Evolutionary conservation across 2,329 filamentous ascomycete species (phyloP).

Genomic region (Grosmannia clavigera): DNA sequence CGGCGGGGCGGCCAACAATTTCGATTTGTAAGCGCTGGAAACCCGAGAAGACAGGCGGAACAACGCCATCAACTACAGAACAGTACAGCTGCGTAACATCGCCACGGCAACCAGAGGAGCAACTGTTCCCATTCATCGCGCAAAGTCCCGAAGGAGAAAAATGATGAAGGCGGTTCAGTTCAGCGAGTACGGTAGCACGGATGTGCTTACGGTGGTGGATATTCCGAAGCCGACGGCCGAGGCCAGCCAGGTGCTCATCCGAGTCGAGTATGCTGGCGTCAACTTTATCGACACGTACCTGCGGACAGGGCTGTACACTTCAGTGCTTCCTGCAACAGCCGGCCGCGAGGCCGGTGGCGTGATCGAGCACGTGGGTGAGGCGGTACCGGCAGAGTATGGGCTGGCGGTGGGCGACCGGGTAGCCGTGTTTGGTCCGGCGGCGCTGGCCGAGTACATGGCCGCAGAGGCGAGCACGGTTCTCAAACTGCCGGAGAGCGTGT

Average conservation of each 20-base stretch:
- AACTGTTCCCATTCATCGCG: neutral
- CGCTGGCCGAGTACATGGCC: slow-evolving; percentile 45
- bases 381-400: slow-evolving; percentile 6
- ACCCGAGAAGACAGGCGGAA: neutral
- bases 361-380: slow-evolving; percentile 10
- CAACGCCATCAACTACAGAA: neutral
- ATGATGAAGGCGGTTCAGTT: slow-evolving; percentile 59
- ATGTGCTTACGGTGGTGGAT: slow-evolving; percentile 57
- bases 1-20: neutral
- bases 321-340: slow-evolving; percentile 7
- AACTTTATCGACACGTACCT: slow-evolving; percentile 74
- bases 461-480: slow-evolving; percentile 42
- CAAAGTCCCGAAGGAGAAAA: neutral
- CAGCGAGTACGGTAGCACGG: slow-evolving; percentile 56
- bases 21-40: neutral
- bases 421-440: slow-evolving; percentile 39
- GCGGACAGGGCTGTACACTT: slow-evolving; percentile 9
- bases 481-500: slow-evolving; percentile 51
- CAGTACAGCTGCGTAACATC: neutral
- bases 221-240: slow-evolving; percentile 54
- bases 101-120: neutral
- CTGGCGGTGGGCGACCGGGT: slow-evolving; percentile 45
- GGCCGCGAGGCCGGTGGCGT: slow-evolving; percentile 12
- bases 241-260: slow-evolving; percentile 60
- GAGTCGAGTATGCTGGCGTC: slow-evolving; percentile 65